Evolutionary conservation across 306 rosid species (phyloP).

Genomic region (Boehmeria nivea): DNA sequence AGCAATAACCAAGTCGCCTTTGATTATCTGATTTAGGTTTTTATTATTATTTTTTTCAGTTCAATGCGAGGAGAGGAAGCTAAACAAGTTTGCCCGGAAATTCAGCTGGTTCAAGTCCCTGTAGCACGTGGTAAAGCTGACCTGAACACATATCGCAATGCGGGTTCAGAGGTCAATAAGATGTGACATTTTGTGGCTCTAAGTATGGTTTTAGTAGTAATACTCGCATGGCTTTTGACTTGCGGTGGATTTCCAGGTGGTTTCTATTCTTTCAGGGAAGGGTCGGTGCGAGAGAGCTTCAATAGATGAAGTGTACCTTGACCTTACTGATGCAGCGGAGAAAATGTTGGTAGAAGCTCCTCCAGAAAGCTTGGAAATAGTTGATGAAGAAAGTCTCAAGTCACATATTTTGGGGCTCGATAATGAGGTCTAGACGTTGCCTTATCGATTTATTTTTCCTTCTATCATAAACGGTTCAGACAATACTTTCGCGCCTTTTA

Average conservation of each 20-base stretch:
- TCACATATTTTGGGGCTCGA: conserved; percentile 81
- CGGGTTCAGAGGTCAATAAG: conserved; percentile 71
- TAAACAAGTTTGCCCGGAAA: conserved; percentile 69
- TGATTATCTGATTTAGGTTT: not conserved
- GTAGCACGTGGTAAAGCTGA: conserved; percentile 96
- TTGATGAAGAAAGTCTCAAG: conserved; percentile 64
- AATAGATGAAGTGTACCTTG: conserved; percentile 93
- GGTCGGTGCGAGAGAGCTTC: conserved; percentile 98
- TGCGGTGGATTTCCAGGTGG: conserved; percentile 47
- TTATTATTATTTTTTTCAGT: conserved; percentile 29
- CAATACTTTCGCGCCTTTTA: no score
- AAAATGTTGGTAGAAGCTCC: conserved; percentile 65
- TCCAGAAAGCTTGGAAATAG: conserved; percentile 47
- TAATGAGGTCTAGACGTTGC: conserved; percentile 43
- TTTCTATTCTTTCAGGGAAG: conserved; percentile 64
- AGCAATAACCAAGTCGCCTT: not conserved
- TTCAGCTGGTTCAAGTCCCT: conserved; percentile 82
- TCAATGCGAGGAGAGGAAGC: conserved; percentile 97
- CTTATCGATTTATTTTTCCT: not conserved
- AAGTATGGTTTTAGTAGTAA: not conserved
- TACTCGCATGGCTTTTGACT: conserved; percentile 4
- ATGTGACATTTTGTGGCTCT: conserved; percentile 3
- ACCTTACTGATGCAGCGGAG: conserved; percentile 82
- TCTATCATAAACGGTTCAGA: not conserved
- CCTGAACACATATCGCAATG: conserved; percentile 66